Conservation (phyloP, 352 stramenopile species). For the Phytophthora quininea region DNA sequence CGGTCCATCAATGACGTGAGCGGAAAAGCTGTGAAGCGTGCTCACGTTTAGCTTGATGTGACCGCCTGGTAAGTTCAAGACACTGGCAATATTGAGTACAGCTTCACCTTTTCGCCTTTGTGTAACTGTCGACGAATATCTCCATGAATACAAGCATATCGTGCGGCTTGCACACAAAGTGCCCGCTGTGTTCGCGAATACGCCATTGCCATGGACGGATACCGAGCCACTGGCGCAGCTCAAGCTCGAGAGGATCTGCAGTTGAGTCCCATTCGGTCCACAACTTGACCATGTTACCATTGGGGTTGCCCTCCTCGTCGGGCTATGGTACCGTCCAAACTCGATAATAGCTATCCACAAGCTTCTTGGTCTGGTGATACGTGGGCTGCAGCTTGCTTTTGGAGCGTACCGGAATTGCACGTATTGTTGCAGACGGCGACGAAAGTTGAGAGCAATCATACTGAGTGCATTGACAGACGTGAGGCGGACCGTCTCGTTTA, state of each 20-base stretch:
- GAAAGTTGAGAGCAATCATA: conserved; percentile 7
- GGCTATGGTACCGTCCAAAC: not conserved
- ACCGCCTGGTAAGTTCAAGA: conserved; percentile 12
- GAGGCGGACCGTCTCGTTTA: conserved; percentile 2
- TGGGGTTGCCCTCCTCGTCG: not conserved
- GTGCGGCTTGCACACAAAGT: conserved; percentile 17
- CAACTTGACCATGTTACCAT: not conserved
- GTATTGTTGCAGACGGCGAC: too few relatives aligned
- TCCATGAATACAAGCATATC: conserved; percentile 18
- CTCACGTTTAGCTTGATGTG: conserved; percentile 24
- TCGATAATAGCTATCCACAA: conserved; percentile 15
- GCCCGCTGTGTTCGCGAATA: not conserved
- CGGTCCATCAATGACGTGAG: too few relatives aligned
- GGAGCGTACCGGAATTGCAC: too few relatives aligned
- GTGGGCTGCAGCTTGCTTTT: too few relatives aligned
- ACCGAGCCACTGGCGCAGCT: conserved; percentile 10
- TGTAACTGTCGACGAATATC: conserved; percentile 7
- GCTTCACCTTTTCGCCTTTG: conserved; percentile 8
- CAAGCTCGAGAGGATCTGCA: conserved; percentile 3
- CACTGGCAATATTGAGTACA: not conserved
- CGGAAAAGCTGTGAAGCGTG: not conserved
- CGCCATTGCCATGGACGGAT: conserved; percentile 10
- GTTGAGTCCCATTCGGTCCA: conserved; percentile 13
- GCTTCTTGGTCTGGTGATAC: not conserved
- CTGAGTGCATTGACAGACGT: conserved; percentile 17